Percentiles rank a stretch among this genome's conserved stretches.
These are phyloP conservation scores for Ustanciosporium gigantosporum DNA, from an alignment of 1,284 basidiomycete genomes.

Conservation along the genomic window DNA sequence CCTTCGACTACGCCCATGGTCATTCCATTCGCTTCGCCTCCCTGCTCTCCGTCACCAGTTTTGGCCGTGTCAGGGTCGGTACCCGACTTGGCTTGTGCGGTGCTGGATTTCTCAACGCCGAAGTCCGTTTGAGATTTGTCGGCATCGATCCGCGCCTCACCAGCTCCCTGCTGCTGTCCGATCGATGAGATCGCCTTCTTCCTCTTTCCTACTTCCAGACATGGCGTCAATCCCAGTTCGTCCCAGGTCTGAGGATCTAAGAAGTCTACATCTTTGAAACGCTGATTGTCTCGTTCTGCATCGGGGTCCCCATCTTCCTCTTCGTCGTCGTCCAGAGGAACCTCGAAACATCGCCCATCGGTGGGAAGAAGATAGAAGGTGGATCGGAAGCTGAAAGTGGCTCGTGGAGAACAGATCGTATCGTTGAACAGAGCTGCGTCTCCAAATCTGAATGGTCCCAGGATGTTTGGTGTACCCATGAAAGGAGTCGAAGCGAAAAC, in stretches of 20 bases:
- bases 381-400: slow-evolving; percentile 57
- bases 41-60: slow-evolving; percentile 3
- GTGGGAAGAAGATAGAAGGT: slow-evolving; percentile 59
- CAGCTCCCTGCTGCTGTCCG: not conserved
- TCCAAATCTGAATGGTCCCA: slow-evolving; percentile 57
- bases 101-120: not conserved
- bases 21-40: slow-evolving; percentile 13
- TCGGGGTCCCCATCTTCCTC: slow-evolving; percentile 22
- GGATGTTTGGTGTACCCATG: slow-evolving; percentile 58
- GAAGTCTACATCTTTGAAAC: slow-evolving; percentile 43
- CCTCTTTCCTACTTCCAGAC: slow-evolving; percentile 18
- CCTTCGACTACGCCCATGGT: slow-evolving; percentile 28
- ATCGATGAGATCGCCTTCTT: too few relatives aligned
- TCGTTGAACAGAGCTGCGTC: slow-evolving; percentile 55
- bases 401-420: slow-evolving; percentile 54
- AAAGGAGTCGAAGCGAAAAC: slow-evolving; percentile 59
- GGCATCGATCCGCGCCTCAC: too few relatives aligned
- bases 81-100: not conserved
- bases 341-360: slow-evolving; percentile 39
- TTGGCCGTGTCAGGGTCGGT: slow-evolving; percentile 4
- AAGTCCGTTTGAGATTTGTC: not conserved
- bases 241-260: slow-evolving; percentile 39
- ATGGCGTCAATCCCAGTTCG: slow-evolving; percentile 38
- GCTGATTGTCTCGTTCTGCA: slow-evolving; percentile 3
- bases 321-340: slow-evolving; percentile 24